A percentile compares a stretch with the other conserved stretches of the same genome.
phyloP scores from a whole-genome alignment of 495 filamentous ascomycete genomes.

The Endocarpon pusillum region DNA sequence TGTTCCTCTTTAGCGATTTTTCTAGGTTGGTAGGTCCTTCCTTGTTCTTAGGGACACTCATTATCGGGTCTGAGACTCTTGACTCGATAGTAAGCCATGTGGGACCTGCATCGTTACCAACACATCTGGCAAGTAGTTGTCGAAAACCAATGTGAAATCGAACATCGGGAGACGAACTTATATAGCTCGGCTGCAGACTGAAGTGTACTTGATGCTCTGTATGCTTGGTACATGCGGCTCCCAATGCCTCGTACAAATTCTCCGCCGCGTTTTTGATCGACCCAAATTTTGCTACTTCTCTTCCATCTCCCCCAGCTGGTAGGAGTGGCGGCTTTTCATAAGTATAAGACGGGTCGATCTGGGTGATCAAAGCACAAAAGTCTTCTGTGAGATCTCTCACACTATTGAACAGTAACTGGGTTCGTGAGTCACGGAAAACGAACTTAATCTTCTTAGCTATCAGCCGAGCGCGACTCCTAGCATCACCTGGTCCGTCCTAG shows the following conservation, averaged over 20 bases:
- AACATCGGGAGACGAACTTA: conserved; percentile 5
- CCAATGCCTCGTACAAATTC: conserved; percentile 19
- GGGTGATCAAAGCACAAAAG: neutral
- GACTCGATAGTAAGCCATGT: conserved; percentile 13
- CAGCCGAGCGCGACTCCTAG: neutral
- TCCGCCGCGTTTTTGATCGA: conserved; percentile 14
- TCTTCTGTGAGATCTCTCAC: neutral
- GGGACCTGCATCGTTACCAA: conserved; percentile 1
- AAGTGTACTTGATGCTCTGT: conserved; percentile 16
- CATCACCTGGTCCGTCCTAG: neutral
- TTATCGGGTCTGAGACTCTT: neutral
- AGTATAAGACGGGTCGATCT: neutral
- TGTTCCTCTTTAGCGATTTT: neutral
- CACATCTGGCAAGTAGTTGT: conserved; percentile 1
- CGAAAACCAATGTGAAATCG: conserved; percentile 14
- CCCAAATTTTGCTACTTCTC: conserved; percentile 7
- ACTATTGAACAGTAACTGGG: conserved; percentile 1
- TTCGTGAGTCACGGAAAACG: conserved; percentile 7
- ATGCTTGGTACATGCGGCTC: conserved; percentile 16
- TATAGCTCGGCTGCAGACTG: conserved; percentile 9
- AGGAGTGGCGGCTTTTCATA: neutral
- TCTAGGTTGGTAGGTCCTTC: neutral
- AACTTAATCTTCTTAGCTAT: conserved; percentile 8
- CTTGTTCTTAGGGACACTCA: neutral
- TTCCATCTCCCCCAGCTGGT: neutral